Percentiles rank a stretch among this genome's conserved stretches.
Evolutionary conservation across 176 grass and related monocot species (phyloP).

Genomic region (Phoenix dactylifera): DNA sequence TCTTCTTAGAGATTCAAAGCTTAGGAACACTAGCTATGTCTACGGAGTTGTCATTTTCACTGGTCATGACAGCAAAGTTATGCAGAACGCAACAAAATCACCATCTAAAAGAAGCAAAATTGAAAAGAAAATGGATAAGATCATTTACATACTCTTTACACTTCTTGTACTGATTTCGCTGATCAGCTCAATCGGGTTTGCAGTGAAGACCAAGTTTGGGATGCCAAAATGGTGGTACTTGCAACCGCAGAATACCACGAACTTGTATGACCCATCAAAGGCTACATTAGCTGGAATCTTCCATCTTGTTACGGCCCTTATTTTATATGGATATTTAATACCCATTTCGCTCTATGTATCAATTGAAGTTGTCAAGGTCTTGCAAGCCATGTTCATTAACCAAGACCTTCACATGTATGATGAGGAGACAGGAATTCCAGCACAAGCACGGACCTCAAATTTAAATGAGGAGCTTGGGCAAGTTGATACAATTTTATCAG

Average conservation of each 20-base stretch:
- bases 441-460: constrained; percentile 93
- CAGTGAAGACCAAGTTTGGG: constrained; percentile 62
- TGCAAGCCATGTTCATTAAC: constrained; percentile 94
- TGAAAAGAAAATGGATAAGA: constrained; percentile 94
- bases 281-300: constrained; percentile 71
- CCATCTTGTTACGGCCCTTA: constrained; percentile 94
- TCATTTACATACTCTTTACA: constrained; percentile 91
- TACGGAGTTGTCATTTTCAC: constrained; percentile 90
- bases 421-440: constrained; percentile 74
- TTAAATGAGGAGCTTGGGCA: constrained; percentile 98
- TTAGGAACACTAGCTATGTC: constrained; percentile 85
- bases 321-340: constrained; percentile 98
- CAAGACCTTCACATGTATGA: constrained; percentile 97
- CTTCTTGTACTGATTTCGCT: constrained; percentile 80
- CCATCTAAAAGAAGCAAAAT: constrained; percentile 95
- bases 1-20: constrained; percentile 92
- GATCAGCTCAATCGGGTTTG: constrained; percentile 93
- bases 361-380: constrained; percentile 91
- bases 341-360: constrained; percentile 95
- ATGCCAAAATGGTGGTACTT: constrained; percentile 84
- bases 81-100: constrained; percentile 89
- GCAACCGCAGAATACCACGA: constrained; percentile 39
- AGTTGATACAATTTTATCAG: constrained; percentile 84
- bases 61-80: constrained; percentile 94
- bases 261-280: constrained; percentile 57